These are phyloP conservation scores for Coemansia sp. DNA, from an alignment of 192 early-diverging fungal species.

Conservation along the genomic window DNA sequence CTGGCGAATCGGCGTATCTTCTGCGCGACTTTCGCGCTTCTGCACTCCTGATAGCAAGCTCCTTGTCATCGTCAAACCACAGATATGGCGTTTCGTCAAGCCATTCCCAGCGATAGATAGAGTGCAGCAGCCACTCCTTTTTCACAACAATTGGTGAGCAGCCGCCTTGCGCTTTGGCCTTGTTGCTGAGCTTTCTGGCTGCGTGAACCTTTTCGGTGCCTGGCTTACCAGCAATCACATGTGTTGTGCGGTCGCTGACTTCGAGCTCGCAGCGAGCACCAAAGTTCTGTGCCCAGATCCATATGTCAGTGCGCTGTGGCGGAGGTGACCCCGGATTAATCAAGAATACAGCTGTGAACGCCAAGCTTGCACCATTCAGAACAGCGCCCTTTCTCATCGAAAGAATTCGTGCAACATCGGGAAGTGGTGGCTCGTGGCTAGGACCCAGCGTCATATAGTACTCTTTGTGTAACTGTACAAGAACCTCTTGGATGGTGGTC, in stretches of 20 bases:
- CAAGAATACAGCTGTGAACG: conserved; percentile 85
- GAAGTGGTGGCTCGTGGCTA: conserved; percentile 7
- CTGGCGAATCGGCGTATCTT: background rate
- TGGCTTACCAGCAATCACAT: conserved; percentile 83
- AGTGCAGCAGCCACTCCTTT: conserved; percentile 66
- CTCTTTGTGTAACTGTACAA: conserved; percentile 64
- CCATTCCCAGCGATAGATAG: conserved; percentile 67
- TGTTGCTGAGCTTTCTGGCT: conserved; percentile 53
- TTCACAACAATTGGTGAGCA: conserved; percentile 38
- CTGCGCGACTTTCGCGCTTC: background rate
- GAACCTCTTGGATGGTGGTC: conserved; percentile 55
- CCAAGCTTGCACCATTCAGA: conserved; percentile 65
- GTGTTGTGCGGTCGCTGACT: conserved; percentile 68
- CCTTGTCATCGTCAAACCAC: conserved; percentile 40
- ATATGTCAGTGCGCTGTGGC: conserved; percentile 69
- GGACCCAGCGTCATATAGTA: conserved; percentile 64
- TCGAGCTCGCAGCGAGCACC: conserved; percentile 76
- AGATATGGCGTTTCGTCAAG: conserved; percentile 69
- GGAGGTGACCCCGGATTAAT: conserved; percentile 54
- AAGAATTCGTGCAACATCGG: conserved; percentile 60
- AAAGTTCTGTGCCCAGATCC: conserved; percentile 77
- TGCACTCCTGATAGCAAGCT: conserved; percentile 7
- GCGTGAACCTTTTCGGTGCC: conserved; percentile 76
- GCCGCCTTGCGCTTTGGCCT: conserved; percentile 63
- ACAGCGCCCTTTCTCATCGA: conserved; percentile 61